Evolutionary conservation across 1,139 yeast genomes (phyloP).

Genomic region (Barnettozyma hawaiiensis): DNA sequence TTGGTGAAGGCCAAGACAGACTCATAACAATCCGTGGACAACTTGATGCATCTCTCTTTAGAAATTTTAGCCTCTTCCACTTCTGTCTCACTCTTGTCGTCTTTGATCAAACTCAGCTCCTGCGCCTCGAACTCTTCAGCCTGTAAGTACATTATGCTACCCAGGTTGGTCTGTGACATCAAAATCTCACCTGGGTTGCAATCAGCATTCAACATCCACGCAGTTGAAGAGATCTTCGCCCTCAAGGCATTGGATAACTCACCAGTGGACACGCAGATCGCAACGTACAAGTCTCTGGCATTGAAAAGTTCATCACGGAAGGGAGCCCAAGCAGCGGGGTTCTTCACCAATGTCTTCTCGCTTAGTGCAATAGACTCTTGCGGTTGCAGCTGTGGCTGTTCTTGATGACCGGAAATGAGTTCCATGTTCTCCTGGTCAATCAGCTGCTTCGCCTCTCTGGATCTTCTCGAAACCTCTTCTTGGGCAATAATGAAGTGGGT

Average conservation of each 20-base stretch:
- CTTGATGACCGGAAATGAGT: neutral
- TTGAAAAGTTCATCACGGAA: conserved; percentile 71
- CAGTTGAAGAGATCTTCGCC: conserved; percentile 61
- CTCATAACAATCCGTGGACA: conserved; percentile 45
- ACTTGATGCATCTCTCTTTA: conserved; percentile 38
- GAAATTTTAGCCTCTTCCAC: conserved; percentile 28
- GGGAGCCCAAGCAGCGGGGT: conserved; percentile 58
- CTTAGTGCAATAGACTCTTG: neutral
- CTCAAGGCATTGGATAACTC: conserved; percentile 59
- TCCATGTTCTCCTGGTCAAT: conserved; percentile 15
- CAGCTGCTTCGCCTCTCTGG: conserved; percentile 17
- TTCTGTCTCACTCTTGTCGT: conserved; percentile 24
- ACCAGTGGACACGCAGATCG: conserved; percentile 61
- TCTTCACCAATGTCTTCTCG: conserved; percentile 22
- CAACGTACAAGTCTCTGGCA: conserved; percentile 65
- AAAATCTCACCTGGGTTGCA: conserved; percentile 60
- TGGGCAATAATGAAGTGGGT: conserved; percentile 66
- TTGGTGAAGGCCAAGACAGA: conserved; percentile 53
- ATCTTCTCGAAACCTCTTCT: conserved; percentile 43
- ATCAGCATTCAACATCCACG: conserved; percentile 70
- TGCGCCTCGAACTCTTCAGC: conserved; percentile 60
- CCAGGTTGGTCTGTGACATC: conserved; percentile 65
- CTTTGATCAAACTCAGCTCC: conserved; percentile 32
- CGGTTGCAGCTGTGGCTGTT: neutral
- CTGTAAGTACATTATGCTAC: conserved; percentile 64